Percentiles rank a stretch among this genome's conserved stretches.
These are phyloP conservation scores for Hapsidospora chrysogenum DNA, from an alignment of 495 filamentous ascomycete genomes.

Conservation along the genomic window DNA sequence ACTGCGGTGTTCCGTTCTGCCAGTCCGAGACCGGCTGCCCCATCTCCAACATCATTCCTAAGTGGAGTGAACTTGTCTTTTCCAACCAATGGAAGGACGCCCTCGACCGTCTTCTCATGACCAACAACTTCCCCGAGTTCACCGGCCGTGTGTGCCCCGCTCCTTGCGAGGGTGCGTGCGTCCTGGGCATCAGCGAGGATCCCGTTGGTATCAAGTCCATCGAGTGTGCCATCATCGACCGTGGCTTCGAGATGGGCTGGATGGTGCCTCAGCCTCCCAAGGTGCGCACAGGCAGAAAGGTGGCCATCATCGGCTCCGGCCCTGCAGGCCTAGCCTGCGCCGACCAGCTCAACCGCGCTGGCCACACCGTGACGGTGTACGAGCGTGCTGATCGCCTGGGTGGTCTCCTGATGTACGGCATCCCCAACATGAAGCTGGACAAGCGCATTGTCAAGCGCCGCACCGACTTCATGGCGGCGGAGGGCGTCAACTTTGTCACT, in stretches of 20 bases:
- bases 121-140: constrained; percentile 99
- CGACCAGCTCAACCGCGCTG: constrained; percentile 90
- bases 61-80: constrained; percentile 96
- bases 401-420: constrained; percentile 96
- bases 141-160: constrained; percentile 97
- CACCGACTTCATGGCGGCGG: constrained; percentile 87
- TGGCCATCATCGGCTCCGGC: constrained; percentile 90
- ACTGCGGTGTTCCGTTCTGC: constrained; percentile 98
- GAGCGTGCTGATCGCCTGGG: constrained; percentile 89
- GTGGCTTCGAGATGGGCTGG: constrained; percentile 98
- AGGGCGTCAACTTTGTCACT: constrained; percentile 75
- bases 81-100: constrained; percentile 87
- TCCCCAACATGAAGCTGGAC: constrained; percentile 99
- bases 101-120: constrained; percentile 89
- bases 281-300: constrained; percentile 73
- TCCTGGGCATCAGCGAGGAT: constrained; percentile 96
- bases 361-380: constrained; percentile 84
- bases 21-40: constrained; percentile 96
- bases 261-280: constrained; percentile 76
- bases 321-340: constrained; percentile 84
- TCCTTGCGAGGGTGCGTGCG: constrained; percentile 94
- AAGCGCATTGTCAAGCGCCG: constrained; percentile 95
- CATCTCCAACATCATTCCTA: constrained; percentile 98
- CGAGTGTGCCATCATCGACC: constrained; percentile 97
- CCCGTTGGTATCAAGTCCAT: constrained; percentile 98